phyloP scores from a whole-genome alignment of 1,284 basidiomycete species.

The Ganoderma sinense region DNA sequence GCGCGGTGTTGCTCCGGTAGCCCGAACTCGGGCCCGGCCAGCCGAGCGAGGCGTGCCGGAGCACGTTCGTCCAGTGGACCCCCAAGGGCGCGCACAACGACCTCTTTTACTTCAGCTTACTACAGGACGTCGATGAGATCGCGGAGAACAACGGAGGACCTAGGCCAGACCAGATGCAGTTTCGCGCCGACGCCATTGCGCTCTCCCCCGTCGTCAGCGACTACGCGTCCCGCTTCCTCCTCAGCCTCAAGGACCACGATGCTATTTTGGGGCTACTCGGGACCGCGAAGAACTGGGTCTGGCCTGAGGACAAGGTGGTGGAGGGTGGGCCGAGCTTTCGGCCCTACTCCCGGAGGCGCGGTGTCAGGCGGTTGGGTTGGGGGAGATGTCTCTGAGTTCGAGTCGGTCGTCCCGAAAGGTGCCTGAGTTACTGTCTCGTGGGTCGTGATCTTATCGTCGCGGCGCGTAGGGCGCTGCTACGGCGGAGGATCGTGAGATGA shows the following conservation, averaged over 20 bases:
- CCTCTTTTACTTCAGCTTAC: background rate
- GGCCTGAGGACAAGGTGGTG: background rate
- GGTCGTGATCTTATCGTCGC: background rate
- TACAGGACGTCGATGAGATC: too few relatives aligned
- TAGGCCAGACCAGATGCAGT: background rate
- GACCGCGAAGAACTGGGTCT: background rate
- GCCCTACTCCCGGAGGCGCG: background rate
- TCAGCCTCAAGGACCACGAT: background rate
- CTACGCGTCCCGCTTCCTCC: too few relatives aligned
- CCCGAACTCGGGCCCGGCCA: background rate
- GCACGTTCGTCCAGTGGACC: background rate
- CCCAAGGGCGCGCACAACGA: background rate
- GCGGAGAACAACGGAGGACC: background rate
- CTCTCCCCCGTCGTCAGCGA: too few relatives aligned
- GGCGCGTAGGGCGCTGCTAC: background rate
- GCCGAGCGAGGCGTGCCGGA: slow-evolving; percentile 10
- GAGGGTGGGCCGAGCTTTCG: background rate
- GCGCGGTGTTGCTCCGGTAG: slow-evolving; percentile 1
- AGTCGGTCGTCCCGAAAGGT: too few relatives aligned
- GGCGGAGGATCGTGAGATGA: background rate
- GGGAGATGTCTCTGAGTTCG: too few relatives aligned
- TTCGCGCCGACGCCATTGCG: background rate
- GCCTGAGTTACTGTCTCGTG: too few relatives aligned
- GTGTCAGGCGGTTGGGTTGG: too few relatives aligned
- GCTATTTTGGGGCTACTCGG: background rate